Percentiles rank a stretch among this genome's conserved stretches.
phyloP scores from a whole-genome alignment of 352 stramenopile genomes.

The Globisporangium iwayamae region DNA sequence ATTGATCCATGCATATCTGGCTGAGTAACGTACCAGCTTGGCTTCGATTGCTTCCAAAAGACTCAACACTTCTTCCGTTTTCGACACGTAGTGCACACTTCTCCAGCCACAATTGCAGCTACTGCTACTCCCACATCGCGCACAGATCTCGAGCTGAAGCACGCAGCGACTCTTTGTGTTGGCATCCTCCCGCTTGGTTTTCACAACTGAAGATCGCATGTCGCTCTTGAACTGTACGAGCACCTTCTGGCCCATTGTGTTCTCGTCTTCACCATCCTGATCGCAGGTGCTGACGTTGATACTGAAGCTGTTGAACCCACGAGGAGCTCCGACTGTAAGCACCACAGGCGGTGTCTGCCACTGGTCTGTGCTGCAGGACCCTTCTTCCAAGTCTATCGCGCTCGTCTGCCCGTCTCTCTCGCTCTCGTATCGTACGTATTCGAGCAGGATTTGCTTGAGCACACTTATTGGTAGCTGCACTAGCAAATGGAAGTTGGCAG shows the following conservation, averaged over 20 bases:
- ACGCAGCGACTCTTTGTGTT: not conserved
- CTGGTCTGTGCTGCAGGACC: not conserved
- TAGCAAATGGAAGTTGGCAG: constrained; percentile 16
- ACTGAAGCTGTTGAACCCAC: not conserved
- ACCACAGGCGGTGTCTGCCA: not conserved
- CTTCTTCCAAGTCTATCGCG: not conserved
- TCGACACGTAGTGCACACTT: constrained; percentile 18
- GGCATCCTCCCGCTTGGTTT: not conserved
- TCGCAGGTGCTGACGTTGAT: not conserved
- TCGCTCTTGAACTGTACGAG: constrained; percentile 12
- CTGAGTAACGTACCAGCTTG: constrained; percentile 17
- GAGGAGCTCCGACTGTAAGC: constrained; percentile 7
- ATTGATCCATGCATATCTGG: too few relatives aligned
- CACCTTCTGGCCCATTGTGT: not conserved
- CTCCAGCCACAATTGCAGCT: constrained; percentile 27
- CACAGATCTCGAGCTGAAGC: constrained; percentile 23
- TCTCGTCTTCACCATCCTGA: not conserved
- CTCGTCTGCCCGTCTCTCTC: not conserved
- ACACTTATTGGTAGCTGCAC: constrained; percentile 26
- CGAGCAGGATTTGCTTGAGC: constrained; percentile 31
- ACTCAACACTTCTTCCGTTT: constrained; percentile 23
- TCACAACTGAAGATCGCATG: not conserved
- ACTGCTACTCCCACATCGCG: constrained; percentile 21
- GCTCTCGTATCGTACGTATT: constrained; percentile 3
- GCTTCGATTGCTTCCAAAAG: constrained; percentile 28